These are phyloP conservation scores for Lepidium africanum DNA, from an alignment of 345 rosid species.

Conservation along the genomic window DNA sequence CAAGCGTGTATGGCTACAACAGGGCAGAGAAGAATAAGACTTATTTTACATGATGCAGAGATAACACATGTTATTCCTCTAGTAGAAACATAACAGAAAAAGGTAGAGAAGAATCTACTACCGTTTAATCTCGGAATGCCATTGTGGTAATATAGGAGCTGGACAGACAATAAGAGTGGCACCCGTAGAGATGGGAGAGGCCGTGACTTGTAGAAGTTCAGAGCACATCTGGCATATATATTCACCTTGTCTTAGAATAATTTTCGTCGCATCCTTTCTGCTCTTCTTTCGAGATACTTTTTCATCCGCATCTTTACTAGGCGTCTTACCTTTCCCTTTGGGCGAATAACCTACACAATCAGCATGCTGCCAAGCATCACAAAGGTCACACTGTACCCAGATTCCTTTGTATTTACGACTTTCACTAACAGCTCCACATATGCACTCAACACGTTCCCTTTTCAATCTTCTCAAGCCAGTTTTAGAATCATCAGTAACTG, in stretches of 20 bases:
- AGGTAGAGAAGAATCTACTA: slow-evolving; percentile 27
- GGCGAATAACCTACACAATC: slow-evolving; percentile 94
- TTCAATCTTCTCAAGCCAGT: slow-evolving; percentile 52
- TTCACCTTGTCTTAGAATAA: slow-evolving; percentile 70
- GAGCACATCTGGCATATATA: slow-evolving; percentile 69
- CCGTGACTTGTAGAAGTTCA: slow-evolving; percentile 65
- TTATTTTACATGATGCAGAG: slow-evolving; percentile 6
- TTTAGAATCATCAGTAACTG: slow-evolving; percentile 32
- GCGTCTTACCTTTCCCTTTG: slow-evolving; percentile 43
- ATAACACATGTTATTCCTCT: slow-evolving; percentile 5
- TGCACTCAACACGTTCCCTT: slow-evolving; percentile 89
- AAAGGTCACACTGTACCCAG: slow-evolving; percentile 94
- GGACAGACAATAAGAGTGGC: slow-evolving; percentile 98
- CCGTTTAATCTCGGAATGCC: slow-evolving; percentile 93
- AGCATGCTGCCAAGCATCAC: slow-evolving; percentile 99
- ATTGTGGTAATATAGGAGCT: slow-evolving; percentile 85
- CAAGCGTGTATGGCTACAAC: slow-evolving; percentile 69
- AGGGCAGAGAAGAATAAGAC: slow-evolving; percentile 19
- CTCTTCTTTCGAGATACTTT: slow-evolving; percentile 31
- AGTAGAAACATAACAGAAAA: slow-evolving; percentile 2
- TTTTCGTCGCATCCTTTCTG: slow-evolving; percentile 39
- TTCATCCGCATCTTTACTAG: slow-evolving; percentile 18
- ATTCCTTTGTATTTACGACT: slow-evolving; percentile 66
- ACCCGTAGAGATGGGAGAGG: slow-evolving; percentile 70
- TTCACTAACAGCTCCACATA: slow-evolving; percentile 94